These are phyloP conservation scores for Micractinium conductrix DNA, from an alignment of 139 green algal genomes.

Conservation along the genomic window DNA sequence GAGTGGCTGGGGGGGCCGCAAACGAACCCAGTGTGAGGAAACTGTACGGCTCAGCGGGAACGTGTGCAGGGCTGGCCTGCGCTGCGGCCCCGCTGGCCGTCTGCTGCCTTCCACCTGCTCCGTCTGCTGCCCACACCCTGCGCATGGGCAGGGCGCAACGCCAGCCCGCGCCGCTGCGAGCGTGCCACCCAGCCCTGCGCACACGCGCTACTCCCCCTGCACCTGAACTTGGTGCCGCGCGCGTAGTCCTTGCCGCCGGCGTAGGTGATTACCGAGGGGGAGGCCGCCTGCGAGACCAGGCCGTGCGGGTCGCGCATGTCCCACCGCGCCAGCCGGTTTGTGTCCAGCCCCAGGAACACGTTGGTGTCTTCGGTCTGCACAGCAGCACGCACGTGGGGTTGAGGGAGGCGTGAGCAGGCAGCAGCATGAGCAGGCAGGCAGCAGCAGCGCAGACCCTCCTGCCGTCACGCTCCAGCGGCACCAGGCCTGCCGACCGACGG, in stretches of 20 bases:
- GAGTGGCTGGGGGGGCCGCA: not conserved
- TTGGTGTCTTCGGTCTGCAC: slow-evolving; percentile 64
- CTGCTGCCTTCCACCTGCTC: not conserved
- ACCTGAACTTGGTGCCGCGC: slow-evolving; percentile 84
- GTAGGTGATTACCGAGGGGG: slow-evolving; percentile 67
- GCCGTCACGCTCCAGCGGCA: not conserved
- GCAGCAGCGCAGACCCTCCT: not conserved
- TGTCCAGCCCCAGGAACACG: slow-evolving; percentile 91
- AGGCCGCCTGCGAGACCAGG: slow-evolving; percentile 62
- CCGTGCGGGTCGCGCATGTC: slow-evolving; percentile 74
- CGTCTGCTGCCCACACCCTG: not conserved
- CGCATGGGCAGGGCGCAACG: too few species aligned
- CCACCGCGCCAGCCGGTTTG: slow-evolving; percentile 69
- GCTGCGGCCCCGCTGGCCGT: not conserved
- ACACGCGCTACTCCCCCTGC: slow-evolving; percentile 69
- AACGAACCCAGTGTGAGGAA: not conserved
- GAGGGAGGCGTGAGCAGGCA: not conserved
- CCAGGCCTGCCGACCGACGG: not conserved
- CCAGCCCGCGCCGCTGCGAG: too few species aligned
- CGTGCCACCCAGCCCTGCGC: too few species aligned
- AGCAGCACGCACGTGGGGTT: not conserved
- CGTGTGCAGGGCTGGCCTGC: not conserved
- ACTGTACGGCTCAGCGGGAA: not conserved
- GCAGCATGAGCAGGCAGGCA: not conserved
- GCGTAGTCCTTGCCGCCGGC: slow-evolving; percentile 91